Evolutionary conservation across 805 yeast genomes (phyloP).

Genomic region (Brettanomyces naardenensis): DNA sequence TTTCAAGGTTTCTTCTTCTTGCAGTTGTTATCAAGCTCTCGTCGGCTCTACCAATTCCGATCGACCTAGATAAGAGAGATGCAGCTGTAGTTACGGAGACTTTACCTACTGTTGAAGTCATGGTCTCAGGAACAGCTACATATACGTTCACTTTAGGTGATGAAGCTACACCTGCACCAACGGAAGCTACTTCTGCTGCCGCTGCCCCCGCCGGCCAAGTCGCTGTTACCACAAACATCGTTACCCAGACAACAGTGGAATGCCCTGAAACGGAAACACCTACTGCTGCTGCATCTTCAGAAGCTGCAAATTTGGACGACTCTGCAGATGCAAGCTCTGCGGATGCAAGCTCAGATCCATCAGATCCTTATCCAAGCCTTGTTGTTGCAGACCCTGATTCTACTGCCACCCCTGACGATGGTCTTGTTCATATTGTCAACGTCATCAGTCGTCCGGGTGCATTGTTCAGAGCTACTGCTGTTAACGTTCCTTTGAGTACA

Average conservation of each 20-base stretch:
- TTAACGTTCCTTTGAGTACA: slow-evolving; percentile 6
- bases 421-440: slow-evolving; percentile 9
- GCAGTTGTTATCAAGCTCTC: no score
- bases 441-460: slow-evolving; percentile 7
- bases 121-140: slow-evolving; percentile 44
- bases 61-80: neutral
- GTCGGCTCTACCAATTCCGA: neutral
- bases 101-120: slow-evolving; percentile 45
- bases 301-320: neutral
- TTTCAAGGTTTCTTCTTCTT: no score
- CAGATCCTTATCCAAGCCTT: slow-evolving; percentile 8
- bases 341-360: slow-evolving; percentile 3
- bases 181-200: slow-evolving; percentile 16
- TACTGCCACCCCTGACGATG: slow-evolving; percentile 5
- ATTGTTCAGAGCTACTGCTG: slow-evolving; percentile 9
- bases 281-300: slow-evolving; percentile 4
- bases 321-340: slow-evolving; percentile 2
- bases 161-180: neutral
- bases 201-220: no score
- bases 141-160: slow-evolving; percentile 35
- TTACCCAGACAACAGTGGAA: slow-evolving; percentile 1
- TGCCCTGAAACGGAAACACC: slow-evolving; percentile 7
- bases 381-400: slow-evolving; percentile 3
- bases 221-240: slow-evolving; percentile 1
- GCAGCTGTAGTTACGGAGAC: slow-evolving; percentile 35